These are phyloP conservation scores for Panicum hallii DNA, from an alignment of 202 grass and related monocot species.

Conservation along the genomic window DNA sequence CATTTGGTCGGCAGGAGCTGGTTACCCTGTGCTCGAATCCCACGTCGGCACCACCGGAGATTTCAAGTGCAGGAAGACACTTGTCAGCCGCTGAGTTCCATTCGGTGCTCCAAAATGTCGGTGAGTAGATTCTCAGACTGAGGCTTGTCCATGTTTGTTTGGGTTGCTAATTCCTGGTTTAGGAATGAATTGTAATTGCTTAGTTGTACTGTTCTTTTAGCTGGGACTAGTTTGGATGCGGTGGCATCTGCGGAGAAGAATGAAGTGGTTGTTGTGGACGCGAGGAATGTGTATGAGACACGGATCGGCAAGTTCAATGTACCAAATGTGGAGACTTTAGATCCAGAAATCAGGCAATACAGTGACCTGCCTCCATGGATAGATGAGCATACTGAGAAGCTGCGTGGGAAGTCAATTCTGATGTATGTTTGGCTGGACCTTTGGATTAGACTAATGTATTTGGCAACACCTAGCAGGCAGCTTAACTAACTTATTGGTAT, in stretches of 20 bases:
- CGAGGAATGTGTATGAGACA: constrained; percentile 87
- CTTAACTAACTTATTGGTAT: constrained; percentile 6
- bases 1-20: constrained; percentile 64
- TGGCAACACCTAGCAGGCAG: not conserved
- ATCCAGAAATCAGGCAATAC: constrained; percentile 89
- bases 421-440: constrained; percentile 56
- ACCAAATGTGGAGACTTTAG: constrained; percentile 74
- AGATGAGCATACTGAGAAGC: constrained; percentile 73
- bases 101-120: constrained; percentile 64
- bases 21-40: constrained; percentile 83
- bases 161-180: too few relatives aligned
- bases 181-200: not conserved
- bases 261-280: constrained; percentile 79
- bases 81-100: constrained; percentile 80
- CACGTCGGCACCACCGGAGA: constrained; percentile 44
- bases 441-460: not conserved
- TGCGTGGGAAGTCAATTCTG: constrained; percentile 80
- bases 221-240: constrained; percentile 37
- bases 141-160: not conserved
- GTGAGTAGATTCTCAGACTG: constrained; percentile 41
- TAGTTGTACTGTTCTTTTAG: constrained; percentile 5
- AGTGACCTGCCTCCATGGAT: constrained; percentile 90
- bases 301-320: constrained; percentile 87
- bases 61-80: constrained; percentile 70
- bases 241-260: constrained; percentile 39